Conservation (phyloP, 2,329 filamentous ascomycete genomes). For the Aspergillus piperis region DNA sequence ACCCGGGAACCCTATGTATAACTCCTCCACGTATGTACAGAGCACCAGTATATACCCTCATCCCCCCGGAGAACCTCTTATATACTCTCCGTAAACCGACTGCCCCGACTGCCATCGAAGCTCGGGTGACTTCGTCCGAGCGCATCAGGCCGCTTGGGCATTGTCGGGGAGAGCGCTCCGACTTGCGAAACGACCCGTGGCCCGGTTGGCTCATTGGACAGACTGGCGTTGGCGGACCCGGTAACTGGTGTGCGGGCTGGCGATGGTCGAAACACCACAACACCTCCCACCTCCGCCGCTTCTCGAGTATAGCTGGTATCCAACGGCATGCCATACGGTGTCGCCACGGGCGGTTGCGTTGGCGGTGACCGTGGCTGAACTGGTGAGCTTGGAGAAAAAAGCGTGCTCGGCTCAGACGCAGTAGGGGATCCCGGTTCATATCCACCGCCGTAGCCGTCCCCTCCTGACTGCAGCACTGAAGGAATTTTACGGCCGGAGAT, state of each 20-base stretch:
- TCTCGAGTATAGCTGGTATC: slow-evolving; percentile 37
- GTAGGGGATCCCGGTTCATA: slow-evolving; percentile 36
- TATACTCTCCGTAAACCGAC: slow-evolving; percentile 46
- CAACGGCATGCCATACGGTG: slow-evolving; percentile 33
- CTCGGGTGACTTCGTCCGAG: slow-evolving; percentile 46
- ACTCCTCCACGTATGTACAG: slow-evolving; percentile 14
- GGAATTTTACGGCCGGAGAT: slow-evolving; percentile 52
- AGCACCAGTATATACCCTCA: slow-evolving; percentile 8
- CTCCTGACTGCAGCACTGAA: slow-evolving; percentile 49
- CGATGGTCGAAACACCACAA: slow-evolving; percentile 44
- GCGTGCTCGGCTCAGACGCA: slow-evolving; percentile 25
- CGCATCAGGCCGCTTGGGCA: slow-evolving; percentile 37
- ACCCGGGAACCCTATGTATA: background rate
- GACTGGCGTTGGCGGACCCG: slow-evolving; percentile 28
- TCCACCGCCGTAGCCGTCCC: slow-evolving; percentile 48
- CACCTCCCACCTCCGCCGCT: slow-evolving; percentile 28
- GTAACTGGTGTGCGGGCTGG: slow-evolving; percentile 47
- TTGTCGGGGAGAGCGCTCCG: slow-evolving; percentile 28
- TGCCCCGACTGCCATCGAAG: slow-evolving; percentile 48
- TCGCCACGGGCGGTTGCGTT: slow-evolving; percentile 31
- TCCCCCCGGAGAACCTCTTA: slow-evolving; percentile 6
- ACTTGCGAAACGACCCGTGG: slow-evolving; percentile 27
- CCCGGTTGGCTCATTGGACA: slow-evolving; percentile 25
- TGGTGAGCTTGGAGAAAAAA: slow-evolving; percentile 28
- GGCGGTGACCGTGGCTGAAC: slow-evolving; percentile 24